Evolutionary conservation across 1,139 yeast genomes (phyloP), one percentile per base, ranked within the genome.

Genomic region (Taiozyma sp.): DNA sequence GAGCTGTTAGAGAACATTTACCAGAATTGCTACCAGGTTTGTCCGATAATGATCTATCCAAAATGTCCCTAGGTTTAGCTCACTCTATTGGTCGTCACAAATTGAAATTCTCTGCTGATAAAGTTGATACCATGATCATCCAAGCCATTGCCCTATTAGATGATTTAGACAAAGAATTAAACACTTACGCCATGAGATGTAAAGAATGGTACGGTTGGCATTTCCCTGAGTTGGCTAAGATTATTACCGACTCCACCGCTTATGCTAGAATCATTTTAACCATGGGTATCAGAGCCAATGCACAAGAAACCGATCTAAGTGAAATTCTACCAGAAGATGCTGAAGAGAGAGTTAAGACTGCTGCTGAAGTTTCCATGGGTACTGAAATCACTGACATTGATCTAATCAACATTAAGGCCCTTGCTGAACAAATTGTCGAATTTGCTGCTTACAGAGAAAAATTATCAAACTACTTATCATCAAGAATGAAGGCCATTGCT

Each of bases 201-300:
- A 92, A 92, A 77, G 99, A 93, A 77, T 93, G 99, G 99, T 93
- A 95, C 75, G 98, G 99, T 60, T 93, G 99, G 99, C 99, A 93
- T 72, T 95, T 93, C 84, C 99, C 99, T 44, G 99, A 93, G 75
- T 82, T 93, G 81, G 97, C 97, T 67, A 93, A 93, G 80, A 90
- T 93, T 69, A 91, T 92, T 62, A 84, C 89, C 63, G 99, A 93
- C 73, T 92, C 96, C 61, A 95, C 89, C 66, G 96, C 96, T 50
- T 92, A 83, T 70, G 96, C 96, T 54, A 86, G 95, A 78, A 88
- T 91, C 63, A 89, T 93, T 67, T 81, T 90, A 73, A 80, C 86
- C 63, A 91, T 93, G 97, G 99, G 99, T 61, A 76, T 89, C 66
- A 85, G 99, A 78, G 81, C 97, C 51, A 89, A 87, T 67, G 96